Conservation (phyloP, 768 basidiomycete genomes). For the Psilocybe tampanensis region DNA sequence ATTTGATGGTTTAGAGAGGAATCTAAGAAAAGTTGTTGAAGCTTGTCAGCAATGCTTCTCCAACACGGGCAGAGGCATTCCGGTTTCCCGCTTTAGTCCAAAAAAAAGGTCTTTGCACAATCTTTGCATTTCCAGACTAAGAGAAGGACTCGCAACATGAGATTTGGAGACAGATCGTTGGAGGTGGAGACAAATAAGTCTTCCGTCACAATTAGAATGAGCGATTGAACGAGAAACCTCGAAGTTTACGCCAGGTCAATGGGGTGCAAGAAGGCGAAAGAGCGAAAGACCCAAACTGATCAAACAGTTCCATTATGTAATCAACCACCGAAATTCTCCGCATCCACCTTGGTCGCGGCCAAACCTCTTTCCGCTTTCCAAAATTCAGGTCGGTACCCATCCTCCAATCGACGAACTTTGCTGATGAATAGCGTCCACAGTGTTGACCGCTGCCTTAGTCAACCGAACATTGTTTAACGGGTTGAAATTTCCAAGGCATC, state of each 20-base stretch:
- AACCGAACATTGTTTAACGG: slow-evolving; percentile 29
- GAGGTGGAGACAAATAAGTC: too few species aligned
- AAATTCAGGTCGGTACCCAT: slow-evolving; percentile 33
- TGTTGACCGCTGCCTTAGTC: slow-evolving; percentile 27
- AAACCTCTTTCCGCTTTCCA: slow-evolving; percentile 30
- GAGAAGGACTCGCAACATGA: too few species aligned
- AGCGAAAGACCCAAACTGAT: background rate
- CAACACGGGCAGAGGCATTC: too few species aligned
- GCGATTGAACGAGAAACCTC: too few species aligned
- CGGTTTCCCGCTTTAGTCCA: too few species aligned
- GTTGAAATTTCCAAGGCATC: slow-evolving; percentile 31
- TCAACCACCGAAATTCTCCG: slow-evolving; percentile 48
- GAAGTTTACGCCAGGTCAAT: too few species aligned
- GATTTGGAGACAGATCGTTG: too few species aligned
- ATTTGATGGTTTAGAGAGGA: background rate
- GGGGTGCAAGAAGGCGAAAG: too few species aligned
- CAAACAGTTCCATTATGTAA: slow-evolving; percentile 34
- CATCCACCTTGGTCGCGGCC: slow-evolving; percentile 26
- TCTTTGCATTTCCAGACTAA: too few species aligned
- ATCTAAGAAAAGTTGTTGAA: background rate
- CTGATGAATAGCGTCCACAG: background rate
- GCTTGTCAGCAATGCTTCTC: background rate
- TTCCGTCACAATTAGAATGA: too few species aligned
- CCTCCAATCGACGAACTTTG: background rate
- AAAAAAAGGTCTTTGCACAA: too few species aligned